Evolutionary conservation across 106 monocot species (phyloP), one percentile per base, ranked within the genome.

Genomic region (Dendrobium chrysotoxum): DNA sequence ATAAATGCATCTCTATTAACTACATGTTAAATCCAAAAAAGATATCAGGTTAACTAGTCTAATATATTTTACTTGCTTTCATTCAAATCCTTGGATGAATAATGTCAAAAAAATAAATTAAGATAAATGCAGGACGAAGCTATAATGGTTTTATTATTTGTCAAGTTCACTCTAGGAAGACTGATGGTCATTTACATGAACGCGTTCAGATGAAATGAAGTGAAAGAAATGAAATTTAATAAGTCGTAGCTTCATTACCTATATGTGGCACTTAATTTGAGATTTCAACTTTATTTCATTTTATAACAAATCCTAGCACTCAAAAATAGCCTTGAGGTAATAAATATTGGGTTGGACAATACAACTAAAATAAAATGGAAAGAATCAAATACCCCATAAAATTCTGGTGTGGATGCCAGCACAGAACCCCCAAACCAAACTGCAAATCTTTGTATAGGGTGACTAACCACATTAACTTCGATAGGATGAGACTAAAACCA

Each of bases 371-470:
- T 15, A 79, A 17, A 79, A 28, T 67, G 11, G 40, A 82, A 66
- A 45, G 7, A 28, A 39, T 31, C 7, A 84, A 28, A 82, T 90
- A 90, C 93, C 81, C 80, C 81, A 84, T 82, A 88, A 75, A 93
- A 93, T 81, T 93, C 93, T 54, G 90, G 85, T 23, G 84, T 86
- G 70, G 93, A 93, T 75, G 90, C 93, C 81, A 90, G 85, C 35
- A 93, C 88, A 80, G 93, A 93, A 35, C 93, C 93, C 81, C 93
- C 93, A 87, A 93, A 93, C 93, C 93, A 93, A 83, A 88, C 93
- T 16, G 93, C 93, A 84, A 85, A 90, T 75, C 77, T 86, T 77
- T 93, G 93, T 70, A 93, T 90, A 72, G 93, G 85, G 86, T 93
- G 88, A 65, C 90, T 86, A 12, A 83, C 86, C 10, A 93, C 93